A percentile compares a stretch with the other conserved stretches of the same genome.
These are phyloP conservation scores for Peribolospora baueri DNA, from an alignment of 768 basidiomycete species.

Conservation along the genomic window DNA sequence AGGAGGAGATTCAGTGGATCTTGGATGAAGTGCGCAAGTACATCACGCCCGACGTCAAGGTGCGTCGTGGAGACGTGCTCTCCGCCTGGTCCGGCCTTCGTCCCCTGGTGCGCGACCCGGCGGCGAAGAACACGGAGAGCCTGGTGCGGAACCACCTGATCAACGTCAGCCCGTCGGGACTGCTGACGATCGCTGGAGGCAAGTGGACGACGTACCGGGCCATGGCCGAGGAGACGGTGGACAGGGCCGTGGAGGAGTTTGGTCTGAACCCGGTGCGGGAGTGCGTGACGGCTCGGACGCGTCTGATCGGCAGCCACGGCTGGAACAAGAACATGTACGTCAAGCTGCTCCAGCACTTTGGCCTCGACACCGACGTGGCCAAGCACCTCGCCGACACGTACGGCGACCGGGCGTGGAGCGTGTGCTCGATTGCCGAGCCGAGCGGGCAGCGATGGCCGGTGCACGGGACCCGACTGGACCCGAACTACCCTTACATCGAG, in stretches of 20 bases:
- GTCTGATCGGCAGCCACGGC: conserved; percentile 72
- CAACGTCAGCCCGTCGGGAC: conserved; percentile 47
- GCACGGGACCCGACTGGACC: conserved; percentile 46
- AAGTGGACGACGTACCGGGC: conserved; percentile 93
- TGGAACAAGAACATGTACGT: conserved; percentile 97
- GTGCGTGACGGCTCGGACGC: conserved; percentile 55
- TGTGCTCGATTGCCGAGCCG: conserved; percentile 51
- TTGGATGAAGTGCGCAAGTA: conserved; percentile 78
- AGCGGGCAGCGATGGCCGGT: conserved; percentile 67
- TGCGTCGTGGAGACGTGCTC: conserved; percentile 78
- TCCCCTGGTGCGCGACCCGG: conserved; percentile 66
- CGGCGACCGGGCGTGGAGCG: conserved; percentile 89
- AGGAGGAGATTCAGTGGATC: conserved; percentile 93
- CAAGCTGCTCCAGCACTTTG: conserved; percentile 65
- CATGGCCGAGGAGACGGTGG: conserved; percentile 89
- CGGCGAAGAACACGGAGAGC: conserved; percentile 49
- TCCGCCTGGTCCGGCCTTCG: conserved; percentile 85
- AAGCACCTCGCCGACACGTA: conserved; percentile 82
- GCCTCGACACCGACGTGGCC: conserved; percentile 46
- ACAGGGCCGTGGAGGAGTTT: conserved; percentile 60
- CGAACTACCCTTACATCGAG: conserved; percentile 68
- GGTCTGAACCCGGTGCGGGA: conserved; percentile 33
- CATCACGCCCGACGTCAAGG: conserved; percentile 72
- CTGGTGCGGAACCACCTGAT: conserved; percentile 87
- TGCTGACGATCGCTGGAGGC: conserved; percentile 85